Evolutionary conservation across 352 stramenopile genomes (phyloP).

Genomic region (Pilasporangium apinafurcum): DNA sequence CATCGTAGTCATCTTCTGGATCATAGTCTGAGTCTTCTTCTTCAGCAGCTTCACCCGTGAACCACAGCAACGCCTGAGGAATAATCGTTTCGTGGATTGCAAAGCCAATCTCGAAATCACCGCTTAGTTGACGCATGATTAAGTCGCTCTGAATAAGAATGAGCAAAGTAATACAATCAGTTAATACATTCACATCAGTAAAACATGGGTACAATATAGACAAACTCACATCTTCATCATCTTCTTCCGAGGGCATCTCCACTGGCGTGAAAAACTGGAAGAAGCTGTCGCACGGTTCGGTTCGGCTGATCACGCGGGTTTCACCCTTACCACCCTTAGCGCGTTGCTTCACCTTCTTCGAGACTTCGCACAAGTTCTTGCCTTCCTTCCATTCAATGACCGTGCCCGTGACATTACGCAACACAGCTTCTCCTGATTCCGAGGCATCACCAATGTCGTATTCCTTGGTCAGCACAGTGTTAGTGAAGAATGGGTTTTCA

Average conservation of each 20-base stretch:
- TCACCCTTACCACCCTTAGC: slow-evolving; percentile 72
- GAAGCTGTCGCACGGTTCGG: slow-evolving; percentile 81
- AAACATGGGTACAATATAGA: slow-evolving; percentile 7
- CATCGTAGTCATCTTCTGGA: slow-evolving; percentile 59
- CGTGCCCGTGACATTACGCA: slow-evolving; percentile 70
- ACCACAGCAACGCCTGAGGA: slow-evolving; percentile 81
- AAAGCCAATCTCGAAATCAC: slow-evolving; percentile 84
- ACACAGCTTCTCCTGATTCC: slow-evolving; percentile 68
- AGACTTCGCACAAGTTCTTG: slow-evolving; percentile 80
- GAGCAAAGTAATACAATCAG: slow-evolving; percentile 3
- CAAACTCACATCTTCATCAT: slow-evolving; percentile 68
- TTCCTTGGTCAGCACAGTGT: slow-evolving; percentile 76
- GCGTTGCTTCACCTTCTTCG: slow-evolving; percentile 86
- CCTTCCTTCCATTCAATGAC: slow-evolving; percentile 78
- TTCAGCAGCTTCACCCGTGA: slow-evolving; percentile 76
- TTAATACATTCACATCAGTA: not conserved
- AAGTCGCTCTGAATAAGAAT: slow-evolving; percentile 42
- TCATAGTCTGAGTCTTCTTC: slow-evolving; percentile 81
- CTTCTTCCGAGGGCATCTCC: slow-evolving; percentile 82
- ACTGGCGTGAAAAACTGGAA: slow-evolving; percentile 85
- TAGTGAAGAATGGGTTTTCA: slow-evolving; percentile 74
- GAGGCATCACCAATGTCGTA: slow-evolving; percentile 85
- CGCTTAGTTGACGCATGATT: slow-evolving; percentile 81
- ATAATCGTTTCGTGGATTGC: slow-evolving; percentile 87
- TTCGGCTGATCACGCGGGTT: slow-evolving; percentile 70